Evolutionary conservation across 2,329 filamentous ascomycete genomes (phyloP).

Genomic region (Alternaria dauci): DNA sequence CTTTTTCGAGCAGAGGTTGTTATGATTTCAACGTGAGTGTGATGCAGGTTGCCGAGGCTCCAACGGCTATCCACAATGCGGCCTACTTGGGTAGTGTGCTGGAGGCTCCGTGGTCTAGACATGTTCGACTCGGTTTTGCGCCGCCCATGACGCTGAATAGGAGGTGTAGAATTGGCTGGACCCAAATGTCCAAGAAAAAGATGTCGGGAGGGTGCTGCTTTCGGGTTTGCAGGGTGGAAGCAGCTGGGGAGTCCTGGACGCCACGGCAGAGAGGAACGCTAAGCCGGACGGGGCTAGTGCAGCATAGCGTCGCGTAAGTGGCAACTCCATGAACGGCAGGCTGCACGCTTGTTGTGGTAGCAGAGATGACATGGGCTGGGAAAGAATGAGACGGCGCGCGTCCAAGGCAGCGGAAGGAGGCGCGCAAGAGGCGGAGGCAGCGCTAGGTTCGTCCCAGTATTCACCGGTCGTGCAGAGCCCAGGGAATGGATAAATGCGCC

Average conservation of each 20-base stretch:
- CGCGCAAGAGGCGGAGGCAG: background rate
- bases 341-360: background rate
- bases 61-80: background rate
- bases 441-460: background rate
- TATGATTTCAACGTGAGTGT: background rate
- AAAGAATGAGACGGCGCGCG: background rate
- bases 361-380: background rate
- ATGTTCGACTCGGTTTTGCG: background rate
- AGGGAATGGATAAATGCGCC: background rate
- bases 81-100: background rate
- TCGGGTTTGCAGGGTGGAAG: background rate
- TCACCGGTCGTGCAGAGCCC: background rate
- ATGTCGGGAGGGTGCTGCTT: constrained; percentile 1
- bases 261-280: background rate
- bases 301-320: background rate
- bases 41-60: background rate
- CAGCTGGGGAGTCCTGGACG: background rate
- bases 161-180: background rate
- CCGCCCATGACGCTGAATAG: background rate
- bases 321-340: background rate
- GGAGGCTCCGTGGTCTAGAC: background rate
- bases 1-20: background rate
- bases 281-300: background rate
- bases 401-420: background rate
- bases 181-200: constrained; percentile 2